Conservation (phyloP, 192 early-diverging fungal species). For the Gonapodya prolifera region DNA sequence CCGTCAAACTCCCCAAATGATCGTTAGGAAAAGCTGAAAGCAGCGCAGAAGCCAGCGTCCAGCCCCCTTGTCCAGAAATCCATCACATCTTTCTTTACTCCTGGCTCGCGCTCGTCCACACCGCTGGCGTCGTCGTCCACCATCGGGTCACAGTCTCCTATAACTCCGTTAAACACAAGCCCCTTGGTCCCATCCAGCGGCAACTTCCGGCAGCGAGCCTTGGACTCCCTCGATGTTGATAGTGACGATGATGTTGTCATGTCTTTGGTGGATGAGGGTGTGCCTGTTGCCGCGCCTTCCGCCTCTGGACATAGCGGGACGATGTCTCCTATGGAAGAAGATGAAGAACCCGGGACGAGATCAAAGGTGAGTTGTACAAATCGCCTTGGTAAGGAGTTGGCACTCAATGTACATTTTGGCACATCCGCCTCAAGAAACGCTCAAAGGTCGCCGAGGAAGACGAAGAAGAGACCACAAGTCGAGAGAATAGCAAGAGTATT, state of each 20-base stretch:
- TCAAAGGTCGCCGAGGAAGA: not conserved
- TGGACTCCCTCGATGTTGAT: not conserved
- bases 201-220: not conserved
- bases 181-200: not conserved
- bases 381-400: too few relatives aligned
- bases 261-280: not conserved
- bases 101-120: not conserved
- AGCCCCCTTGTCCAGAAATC: not conserved
- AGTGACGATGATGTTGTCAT: not conserved
- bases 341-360: not conserved
- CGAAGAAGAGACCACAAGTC: not conserved
- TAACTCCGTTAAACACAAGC: not conserved
- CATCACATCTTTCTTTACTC: not conserved
- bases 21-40: not conserved
- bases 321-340: not conserved
- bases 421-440: not conserved
- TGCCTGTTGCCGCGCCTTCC: not conserved
- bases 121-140: not conserved
- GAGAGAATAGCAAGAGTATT: not conserved
- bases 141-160: too few relatives aligned
- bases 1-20: not conserved
- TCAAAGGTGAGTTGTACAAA: not conserved
- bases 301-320: not conserved
- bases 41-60: not conserved
- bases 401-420: not conserved